phyloP scores from a whole-genome alignment of 106 monocot species.

The Acorus gramineus region DNA sequence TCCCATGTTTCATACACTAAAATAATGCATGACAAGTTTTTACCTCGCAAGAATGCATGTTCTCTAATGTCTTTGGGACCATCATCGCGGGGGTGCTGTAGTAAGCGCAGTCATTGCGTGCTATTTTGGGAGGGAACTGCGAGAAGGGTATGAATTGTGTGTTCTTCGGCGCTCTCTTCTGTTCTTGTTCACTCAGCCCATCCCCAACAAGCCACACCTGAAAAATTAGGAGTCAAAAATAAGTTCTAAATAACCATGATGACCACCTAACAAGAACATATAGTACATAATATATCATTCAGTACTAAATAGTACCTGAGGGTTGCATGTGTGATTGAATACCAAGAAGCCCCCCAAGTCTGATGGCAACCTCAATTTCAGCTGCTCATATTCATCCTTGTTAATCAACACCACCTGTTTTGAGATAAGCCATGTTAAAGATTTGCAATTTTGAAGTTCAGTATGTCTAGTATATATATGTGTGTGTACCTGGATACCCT shows the following conservation, averaged over 20 bases:
- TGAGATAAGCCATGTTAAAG: not conserved
- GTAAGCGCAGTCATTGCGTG: constrained; percentile 55
- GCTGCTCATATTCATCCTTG: constrained; percentile 48
- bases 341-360: constrained; percentile 12
- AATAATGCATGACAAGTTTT: not conserved
- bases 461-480: too few relatives aligned
- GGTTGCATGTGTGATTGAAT: constrained; percentile 26
- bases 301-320: constrained; percentile 27
- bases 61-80: constrained; percentile 43
- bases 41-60: constrained; percentile 84
- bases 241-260: not conserved
- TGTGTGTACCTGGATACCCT: constrained; percentile 19
- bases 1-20: too few relatives aligned
- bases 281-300: too few relatives aligned
- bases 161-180: constrained; percentile 44
- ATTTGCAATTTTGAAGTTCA: too few relatives aligned
- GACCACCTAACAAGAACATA: not conserved
- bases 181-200: constrained; percentile 36
- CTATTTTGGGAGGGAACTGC: constrained; percentile 47
- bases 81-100: constrained; percentile 66
- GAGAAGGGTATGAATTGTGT: constrained; percentile 53
- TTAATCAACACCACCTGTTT: constrained; percentile 30
- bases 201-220: constrained; percentile 68
- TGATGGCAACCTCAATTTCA: constrained; percentile 36
- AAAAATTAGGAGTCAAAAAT: not conserved